These are phyloP conservation scores for Periconia macrospinosa DNA, from an alignment of 2,329 filamentous ascomycete genomes.

Conservation along the genomic window DNA sequence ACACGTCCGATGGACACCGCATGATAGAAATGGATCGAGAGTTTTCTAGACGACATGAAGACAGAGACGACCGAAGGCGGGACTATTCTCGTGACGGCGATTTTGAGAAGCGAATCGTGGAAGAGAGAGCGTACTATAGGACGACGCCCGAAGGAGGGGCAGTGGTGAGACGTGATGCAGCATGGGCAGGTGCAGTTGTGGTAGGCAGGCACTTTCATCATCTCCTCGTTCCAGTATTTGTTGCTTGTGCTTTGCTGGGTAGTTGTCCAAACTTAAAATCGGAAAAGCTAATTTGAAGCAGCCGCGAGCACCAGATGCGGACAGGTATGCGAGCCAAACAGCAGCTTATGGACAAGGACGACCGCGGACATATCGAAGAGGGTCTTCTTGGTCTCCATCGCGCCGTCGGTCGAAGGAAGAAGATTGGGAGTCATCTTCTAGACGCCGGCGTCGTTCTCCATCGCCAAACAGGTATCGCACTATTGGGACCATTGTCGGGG, in stretches of 20 bases:
- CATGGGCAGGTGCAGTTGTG: not conserved
- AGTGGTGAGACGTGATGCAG: not conserved
- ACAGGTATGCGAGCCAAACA: conserved; percentile 5
- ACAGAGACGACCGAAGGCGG: not conserved
- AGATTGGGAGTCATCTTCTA: conserved; percentile 14
- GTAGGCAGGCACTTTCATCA: not conserved
- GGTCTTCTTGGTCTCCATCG: conserved; percentile 32
- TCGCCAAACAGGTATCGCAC: conserved; percentile 27
- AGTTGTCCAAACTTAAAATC: not conserved
- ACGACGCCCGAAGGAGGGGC: not conserved
- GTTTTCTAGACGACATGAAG: not conserved
- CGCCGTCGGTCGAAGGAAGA: conserved; percentile 15
- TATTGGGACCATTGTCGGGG: conserved; percentile 33
- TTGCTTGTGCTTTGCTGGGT: not conserved
- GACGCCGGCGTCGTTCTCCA: conserved; percentile 16
- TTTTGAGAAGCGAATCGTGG: not conserved
- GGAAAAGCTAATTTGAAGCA: not conserved
- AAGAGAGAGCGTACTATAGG: not conserved
- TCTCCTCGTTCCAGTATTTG: not conserved
- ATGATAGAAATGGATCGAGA: not conserved
- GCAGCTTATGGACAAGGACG: conserved; percentile 11
- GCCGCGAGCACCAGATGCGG: conserved; percentile 8
- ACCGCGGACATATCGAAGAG: conserved; percentile 21
- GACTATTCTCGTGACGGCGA: not conserved
- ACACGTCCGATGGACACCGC: not conserved